Base-by-base conservation (phyloP, 805 yeast genomes). In the Metschnikowia gruessii region DNA sequence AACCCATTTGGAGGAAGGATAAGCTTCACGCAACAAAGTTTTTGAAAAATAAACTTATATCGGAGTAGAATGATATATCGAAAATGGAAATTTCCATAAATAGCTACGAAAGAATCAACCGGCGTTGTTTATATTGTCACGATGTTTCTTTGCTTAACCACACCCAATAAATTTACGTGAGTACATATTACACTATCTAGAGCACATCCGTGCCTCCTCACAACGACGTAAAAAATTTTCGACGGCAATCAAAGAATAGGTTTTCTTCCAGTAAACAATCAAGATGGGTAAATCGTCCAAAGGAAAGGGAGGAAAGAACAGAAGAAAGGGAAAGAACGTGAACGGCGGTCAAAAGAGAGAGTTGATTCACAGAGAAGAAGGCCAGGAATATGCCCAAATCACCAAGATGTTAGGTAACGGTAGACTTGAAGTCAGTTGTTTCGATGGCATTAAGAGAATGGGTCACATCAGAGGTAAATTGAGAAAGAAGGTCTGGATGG, bases 401-500 rank as follows among this genome's bases (percentile, higher is more conserved):
- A 82, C 92, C 68, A 92, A 90, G 74, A 92, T 94, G 97, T 82
- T 94, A 60, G 99, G 99, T 69, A 91, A 91, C 66, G 98, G 99
- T 56, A 83, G 99, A 72, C 85, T 94, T 46, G 96, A 91, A 69
- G 97, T 96, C 45, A 69, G 83, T 42, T 94, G 99, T 75, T 94
- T 94, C 64, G 99, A 94, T 65, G 97, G 96, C 55, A 76, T 78
- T 58, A 87, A 83, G 67, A 84, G 99, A 77, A 81, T 90, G 81
- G 99, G 96, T 16, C 99, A 92, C 66, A 94, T 94, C 64, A 88
- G 99, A 80, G 99, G 99, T 62, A 94, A 94, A 68, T 81, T 94
- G 74, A 87, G 99, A 81, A 94, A 94, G 85, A 94, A 92, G 81
- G 99, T 94, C 51, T 94, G 99, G 99, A 91, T 94, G 89, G 87